These are phyloP conservation scores for Sporothrix phasma DNA, from an alignment of 2,329 filamentous ascomycete genomes.

Conservation along the genomic window DNA sequence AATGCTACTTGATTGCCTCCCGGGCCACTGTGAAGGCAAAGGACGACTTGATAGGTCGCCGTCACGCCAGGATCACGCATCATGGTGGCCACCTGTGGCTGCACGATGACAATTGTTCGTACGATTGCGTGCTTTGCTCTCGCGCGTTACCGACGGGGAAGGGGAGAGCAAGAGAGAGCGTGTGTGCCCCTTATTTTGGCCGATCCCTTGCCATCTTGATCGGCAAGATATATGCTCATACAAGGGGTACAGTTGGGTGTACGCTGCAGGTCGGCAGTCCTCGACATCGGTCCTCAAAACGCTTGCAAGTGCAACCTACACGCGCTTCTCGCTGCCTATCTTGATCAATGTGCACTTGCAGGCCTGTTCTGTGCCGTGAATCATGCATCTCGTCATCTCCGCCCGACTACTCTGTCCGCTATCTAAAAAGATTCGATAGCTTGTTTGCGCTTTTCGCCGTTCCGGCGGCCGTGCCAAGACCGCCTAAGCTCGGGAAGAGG, in stretches of 20 bases:
- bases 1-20: background rate
- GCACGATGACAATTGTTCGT: background rate
- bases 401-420: background rate
- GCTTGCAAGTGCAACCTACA: background rate
- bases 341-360: background rate
- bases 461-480: slow-evolving; percentile 5
- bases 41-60: slow-evolving; percentile 3
- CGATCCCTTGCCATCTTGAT: background rate
- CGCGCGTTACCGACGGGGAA: too few species aligned
- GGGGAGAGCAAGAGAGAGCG: too few species aligned
- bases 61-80: slow-evolving; percentile 6
- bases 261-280: background rate
- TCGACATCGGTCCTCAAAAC: background rate
- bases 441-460: background rate
- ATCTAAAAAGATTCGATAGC: too few species aligned
- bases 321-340: too few species aligned
- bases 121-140: slow-evolving; percentile 4
- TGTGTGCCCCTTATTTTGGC: too few species aligned
- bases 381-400: background rate
- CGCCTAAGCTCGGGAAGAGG: background rate
- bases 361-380: background rate
- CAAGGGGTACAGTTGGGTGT: background rate
- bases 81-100: background rate
- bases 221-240: background rate
- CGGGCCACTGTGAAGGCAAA: background rate